Base-by-base conservation (phyloP, 495 filamentous ascomycete genomes). In the Amniculicola lignicola region DNA sequence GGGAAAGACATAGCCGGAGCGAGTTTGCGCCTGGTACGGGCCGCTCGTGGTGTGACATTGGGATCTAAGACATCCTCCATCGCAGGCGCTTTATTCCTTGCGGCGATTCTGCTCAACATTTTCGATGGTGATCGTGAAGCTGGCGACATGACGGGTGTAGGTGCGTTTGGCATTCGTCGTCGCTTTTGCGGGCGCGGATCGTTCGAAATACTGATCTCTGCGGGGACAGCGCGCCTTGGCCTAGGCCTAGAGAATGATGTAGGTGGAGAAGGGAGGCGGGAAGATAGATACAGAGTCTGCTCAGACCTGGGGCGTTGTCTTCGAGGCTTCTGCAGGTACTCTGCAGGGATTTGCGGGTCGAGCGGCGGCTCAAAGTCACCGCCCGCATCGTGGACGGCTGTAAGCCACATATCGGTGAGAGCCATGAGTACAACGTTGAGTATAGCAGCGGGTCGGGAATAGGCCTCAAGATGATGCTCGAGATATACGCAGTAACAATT, bases 311-410 rank as follows among this genome's bases (percentile, higher is more conserved):
- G 47, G 47, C 27, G 41, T 12, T 55, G 38, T 41, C 51, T 55
- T 44, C 25, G 25, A 55, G 51, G 51, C 51, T 48, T 47, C 51
- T 44, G 24, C 42, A 47, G 51, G 51, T 55, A 55, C 41, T 55
- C 51, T 55, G 41, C 24, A 41, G 51, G 41, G 38, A 55, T 55
- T 44, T 55, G 16, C 22, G 41, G 41, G 15, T 31, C 16, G 25
- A 41, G 51, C 39, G 51, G 51, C 41, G 42, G 51, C 51, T 55
- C 42, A 10, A 36, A 40, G 41, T 50, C 51, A 47, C 51, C 41
- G 21, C 51, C 31, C 25, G 31, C 49, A 47, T 40, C 49, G 36
- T 48, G 24, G 16, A 43, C 24, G 24, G 37, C 49, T 21, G 36
- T 52, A 15, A 52, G 37, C 49, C 49, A 52, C 46, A 14, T 16